Evolutionary conservation across 768 basidiomycete species (phyloP), one percentile per base, ranked within the genome.

Genomic region (Panus rudis): DNA sequence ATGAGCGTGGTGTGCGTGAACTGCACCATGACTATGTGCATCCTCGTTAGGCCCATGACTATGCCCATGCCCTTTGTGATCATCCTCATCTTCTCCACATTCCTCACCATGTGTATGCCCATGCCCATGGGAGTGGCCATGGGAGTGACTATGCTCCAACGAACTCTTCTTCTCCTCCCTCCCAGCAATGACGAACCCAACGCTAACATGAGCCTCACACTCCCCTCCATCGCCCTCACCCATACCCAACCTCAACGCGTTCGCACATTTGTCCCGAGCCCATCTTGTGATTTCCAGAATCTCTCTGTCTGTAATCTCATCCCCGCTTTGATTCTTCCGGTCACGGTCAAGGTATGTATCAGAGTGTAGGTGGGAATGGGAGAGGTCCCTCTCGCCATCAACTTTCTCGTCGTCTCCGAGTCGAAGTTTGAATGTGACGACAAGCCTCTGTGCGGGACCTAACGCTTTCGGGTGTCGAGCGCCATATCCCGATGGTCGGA

Each of bases 341-440:
- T n/a, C n/a, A n/a, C n/a, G n/a, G n/a, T n/a, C n/a, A n/a, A n/a
- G n/a, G n/a, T n/a, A n/a, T n/a, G n/a, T n/a, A n/a, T n/a, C n/a
- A n/a, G n/a, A n/a, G n/a, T n/a, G n/a, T n/a, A n/a, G n/a, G n/a
- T n/a, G n/a, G n/a, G n/a, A n/a, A n/a, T n/a, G n/a, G n/a, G n/a
- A n/a, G n/a, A n/a, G n/a, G n/a, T n/a, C n/a, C n/a, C n/a, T n/a
- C n/a, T n/a, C 33, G 16, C 33, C n/a, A 35, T 35, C 33, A 20
- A 14, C 33, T 35, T 20, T 14, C 8, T 8, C 33, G 45, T 82
- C 79, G 27, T 69, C 60, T 27, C 69, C 63, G 12, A 94, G 84
- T 55, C 90, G 89, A 33, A 89, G 63, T 57, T 90, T 83, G 20
- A 93, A 67, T 23, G 91, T 88, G 23, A 89, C 79, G 12, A 94